Conservation (phyloP, 441 rosid genomes). For the Dalechampia spathulata region DNA sequence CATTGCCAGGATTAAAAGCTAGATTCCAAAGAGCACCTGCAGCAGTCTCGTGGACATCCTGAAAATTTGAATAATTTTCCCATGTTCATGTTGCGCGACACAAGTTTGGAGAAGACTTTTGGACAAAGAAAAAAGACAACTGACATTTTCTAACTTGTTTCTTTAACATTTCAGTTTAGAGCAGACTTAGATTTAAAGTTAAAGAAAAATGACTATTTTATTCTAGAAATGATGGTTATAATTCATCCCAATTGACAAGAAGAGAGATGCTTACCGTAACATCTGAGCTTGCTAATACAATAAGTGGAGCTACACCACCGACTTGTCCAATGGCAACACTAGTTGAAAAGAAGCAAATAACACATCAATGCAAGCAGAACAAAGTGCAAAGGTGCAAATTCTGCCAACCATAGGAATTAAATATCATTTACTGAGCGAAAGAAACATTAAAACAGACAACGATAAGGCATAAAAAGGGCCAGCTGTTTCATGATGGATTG, state of each 20-base stretch:
- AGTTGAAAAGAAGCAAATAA: slow-evolving; percentile 8
- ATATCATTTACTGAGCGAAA: too few species aligned
- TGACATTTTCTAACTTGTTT: not conserved
- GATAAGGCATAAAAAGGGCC: too few species aligned
- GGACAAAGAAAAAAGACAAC: not conserved
- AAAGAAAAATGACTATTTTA: too few species aligned
- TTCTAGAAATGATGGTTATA: not conserved
- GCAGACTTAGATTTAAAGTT: too few species aligned
- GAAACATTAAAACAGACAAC: too few species aligned
- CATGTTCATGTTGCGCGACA: too few species aligned
- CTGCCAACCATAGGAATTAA: not conserved
- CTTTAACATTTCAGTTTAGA: too few species aligned
- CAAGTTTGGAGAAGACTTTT: not conserved
- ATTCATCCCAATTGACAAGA: slow-evolving; percentile 2
- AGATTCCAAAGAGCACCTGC: slow-evolving; percentile 64
- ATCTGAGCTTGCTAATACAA: slow-evolving; percentile 36
- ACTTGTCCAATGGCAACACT: slow-evolving; percentile 49
- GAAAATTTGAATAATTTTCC: slow-evolving; percentile 5
- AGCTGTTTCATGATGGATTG: too few species aligned
- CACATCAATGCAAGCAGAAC: slow-evolving; percentile 3
- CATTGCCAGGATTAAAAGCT: slow-evolving; percentile 44
- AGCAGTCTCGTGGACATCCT: slow-evolving; percentile 63
- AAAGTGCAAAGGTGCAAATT: slow-evolving; percentile 2
- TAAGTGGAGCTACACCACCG: slow-evolving; percentile 49
- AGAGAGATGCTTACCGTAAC: slow-evolving; percentile 27